Evolutionary conservation across 108 stramenopile genomes (phyloP).

Genomic region (Chaetoceros muelleri): DNA sequence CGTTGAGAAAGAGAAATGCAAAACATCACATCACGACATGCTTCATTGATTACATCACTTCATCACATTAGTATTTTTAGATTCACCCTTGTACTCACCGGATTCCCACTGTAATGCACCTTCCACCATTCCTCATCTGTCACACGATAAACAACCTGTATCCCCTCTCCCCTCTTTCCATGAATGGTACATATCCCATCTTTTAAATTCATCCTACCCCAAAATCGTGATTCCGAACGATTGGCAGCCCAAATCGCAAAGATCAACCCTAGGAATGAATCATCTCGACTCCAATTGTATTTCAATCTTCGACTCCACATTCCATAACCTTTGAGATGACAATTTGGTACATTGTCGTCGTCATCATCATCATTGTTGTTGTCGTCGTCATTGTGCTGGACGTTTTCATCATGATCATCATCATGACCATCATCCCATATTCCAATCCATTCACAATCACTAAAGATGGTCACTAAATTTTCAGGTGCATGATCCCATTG

Average conservation of each 20-base stretch:
- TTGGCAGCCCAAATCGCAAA: background rate
- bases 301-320: background rate
- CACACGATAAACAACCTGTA: background rate
- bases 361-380: too few species aligned
- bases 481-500: background rate
- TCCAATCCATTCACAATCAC: background rate
- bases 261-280: background rate
- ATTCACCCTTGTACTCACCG: background rate
- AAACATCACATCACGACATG: too few species aligned
- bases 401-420: too few species aligned
- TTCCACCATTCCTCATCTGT: slow-evolving; percentile 4
- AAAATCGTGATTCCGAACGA: background rate
- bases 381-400: too few species aligned
- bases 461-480: background rate
- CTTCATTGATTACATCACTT: too few species aligned
- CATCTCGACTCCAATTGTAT: background rate
- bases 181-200: background rate
- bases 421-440: background rate
- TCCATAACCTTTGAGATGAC: too few species aligned
- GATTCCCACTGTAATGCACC: background rate
- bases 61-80: too few species aligned
- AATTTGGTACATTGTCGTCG: too few species aligned
- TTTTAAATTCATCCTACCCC: background rate
- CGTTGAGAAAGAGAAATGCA: too few species aligned
- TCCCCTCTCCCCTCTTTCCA: background rate